Conservation (phyloP, 345 rosid species). For the Boechera stricta region DNA sequence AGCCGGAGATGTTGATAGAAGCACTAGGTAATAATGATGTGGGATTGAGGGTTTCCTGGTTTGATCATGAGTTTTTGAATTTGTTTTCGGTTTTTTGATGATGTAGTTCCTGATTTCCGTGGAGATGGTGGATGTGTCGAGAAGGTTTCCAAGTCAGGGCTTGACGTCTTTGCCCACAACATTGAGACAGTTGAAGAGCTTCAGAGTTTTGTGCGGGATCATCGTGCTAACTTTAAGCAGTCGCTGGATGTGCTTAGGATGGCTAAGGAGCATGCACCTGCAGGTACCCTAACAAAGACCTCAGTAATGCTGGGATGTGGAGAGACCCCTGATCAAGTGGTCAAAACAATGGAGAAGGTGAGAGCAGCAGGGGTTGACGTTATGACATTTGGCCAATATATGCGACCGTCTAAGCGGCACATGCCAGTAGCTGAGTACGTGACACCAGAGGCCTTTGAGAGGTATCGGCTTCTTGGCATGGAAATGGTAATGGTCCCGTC, state of each 20-base stretch:
- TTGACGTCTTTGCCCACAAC: conserved; percentile 95
- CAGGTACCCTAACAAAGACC: conserved; percentile 90
- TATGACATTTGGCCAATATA: conserved; percentile 98
- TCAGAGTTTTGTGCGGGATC: conserved; percentile 85
- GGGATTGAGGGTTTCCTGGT: not conserved
- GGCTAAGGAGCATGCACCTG: conserved; percentile 80
- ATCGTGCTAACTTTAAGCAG: conserved; percentile 95
- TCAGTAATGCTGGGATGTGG: conserved; percentile 98
- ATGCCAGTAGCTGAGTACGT: conserved; percentile 97
- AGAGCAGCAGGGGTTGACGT: conserved; percentile 97
- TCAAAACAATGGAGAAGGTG: conserved; percentile 92
- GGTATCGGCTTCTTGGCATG: conserved; percentile 80
- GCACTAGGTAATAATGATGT: conserved; percentile 67
- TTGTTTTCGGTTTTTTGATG: conserved; percentile 8
- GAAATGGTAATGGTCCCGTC: conserved; percentile 75
- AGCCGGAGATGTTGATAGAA: conserved; percentile 89
- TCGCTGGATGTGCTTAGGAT: conserved; percentile 85
- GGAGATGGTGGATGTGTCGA: conserved; percentile 81
- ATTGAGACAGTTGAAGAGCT: conserved; percentile 98
- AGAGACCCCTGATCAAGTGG: conserved; percentile 95
- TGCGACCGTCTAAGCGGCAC: conserved; percentile 98
- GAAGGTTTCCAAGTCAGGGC: conserved; percentile 85
- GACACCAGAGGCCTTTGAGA: conserved; percentile 93
- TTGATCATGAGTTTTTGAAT: not conserved
- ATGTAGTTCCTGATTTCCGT: conserved; percentile 93